Conservation (phyloP, 2,329 filamentous ascomycete genomes). For the Ascomycota sp. region DNA sequence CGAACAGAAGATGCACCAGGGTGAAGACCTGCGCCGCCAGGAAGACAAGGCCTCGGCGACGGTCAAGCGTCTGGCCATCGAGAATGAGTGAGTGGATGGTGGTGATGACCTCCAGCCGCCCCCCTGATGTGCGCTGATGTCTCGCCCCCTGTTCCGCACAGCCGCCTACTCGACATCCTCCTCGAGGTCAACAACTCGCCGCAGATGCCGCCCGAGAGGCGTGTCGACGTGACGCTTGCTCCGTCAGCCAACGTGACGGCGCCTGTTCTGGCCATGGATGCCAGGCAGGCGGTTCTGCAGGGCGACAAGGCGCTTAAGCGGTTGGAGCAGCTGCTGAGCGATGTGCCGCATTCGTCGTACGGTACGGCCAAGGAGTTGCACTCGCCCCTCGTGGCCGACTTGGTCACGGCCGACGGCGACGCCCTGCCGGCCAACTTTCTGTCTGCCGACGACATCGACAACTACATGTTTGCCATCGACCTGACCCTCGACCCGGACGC, state of each 20-base stretch:
- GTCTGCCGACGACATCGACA: conserved; percentile 49
- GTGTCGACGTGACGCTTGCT: conserved; percentile 60
- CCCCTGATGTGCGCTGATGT: conserved; percentile 3
- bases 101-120: conserved; percentile 1
- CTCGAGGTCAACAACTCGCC: conserved; percentile 73
- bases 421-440: conserved; percentile 45
- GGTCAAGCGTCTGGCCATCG: conserved; percentile 65
- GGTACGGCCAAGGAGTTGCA: conserved; percentile 39
- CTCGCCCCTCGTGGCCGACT: conserved; percentile 31
- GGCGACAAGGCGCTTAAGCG: conserved; percentile 24
- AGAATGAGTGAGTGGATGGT: conserved; percentile 61
- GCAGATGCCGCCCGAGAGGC: conserved; percentile 54
- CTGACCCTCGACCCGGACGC: conserved; percentile 20
- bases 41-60: conserved; percentile 66
- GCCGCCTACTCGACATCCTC: conserved; percentile 72
- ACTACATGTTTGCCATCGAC: conserved; percentile 51
- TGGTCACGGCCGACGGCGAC: conserved; percentile 28
- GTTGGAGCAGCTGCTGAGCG: conserved; percentile 26
- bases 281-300: conserved; percentile 14
- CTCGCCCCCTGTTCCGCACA: conserved; percentile 22
- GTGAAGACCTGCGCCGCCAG: conserved; percentile 62
- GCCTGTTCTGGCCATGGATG: conserved; percentile 12
- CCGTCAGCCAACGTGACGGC: conserved; percentile 20
- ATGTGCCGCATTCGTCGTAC: conserved; percentile 31
- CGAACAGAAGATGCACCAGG: conserved; percentile 57